These are phyloP conservation scores for Leishmania major DNA, from an alignment of 208 protist genomes.

Conservation along the genomic window DNA sequence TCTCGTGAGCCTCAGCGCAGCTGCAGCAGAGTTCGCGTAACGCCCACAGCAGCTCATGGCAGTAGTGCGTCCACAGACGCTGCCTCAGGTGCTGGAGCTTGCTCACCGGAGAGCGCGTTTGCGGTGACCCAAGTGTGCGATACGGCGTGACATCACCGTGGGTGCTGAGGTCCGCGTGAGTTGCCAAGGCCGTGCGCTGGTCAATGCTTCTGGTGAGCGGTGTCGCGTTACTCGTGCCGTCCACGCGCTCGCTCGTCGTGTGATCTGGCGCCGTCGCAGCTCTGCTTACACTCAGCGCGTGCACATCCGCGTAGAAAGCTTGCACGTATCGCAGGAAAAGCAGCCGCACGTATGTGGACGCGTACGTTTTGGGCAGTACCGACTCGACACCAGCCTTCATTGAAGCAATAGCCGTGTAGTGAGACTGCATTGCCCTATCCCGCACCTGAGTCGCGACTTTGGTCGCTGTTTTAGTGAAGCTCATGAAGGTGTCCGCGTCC, in stretches of 20 bases:
- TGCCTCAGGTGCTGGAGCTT: constrained; percentile 26
- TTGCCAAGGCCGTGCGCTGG: too few species aligned
- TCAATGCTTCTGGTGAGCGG: too few species aligned
- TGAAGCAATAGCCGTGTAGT: constrained; percentile 35
- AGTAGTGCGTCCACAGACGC: constrained; percentile 48
- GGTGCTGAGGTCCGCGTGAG: not conserved
- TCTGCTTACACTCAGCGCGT: constrained; percentile 5
- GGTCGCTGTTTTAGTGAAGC: constrained; percentile 23
- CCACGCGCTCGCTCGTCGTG: not conserved
- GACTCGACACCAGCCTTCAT: constrained; percentile 38
- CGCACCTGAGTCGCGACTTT: constrained; percentile 11
- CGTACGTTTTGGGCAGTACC: constrained; percentile 36
- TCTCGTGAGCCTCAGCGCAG: constrained; percentile 52
- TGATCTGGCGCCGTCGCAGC: not conserved
- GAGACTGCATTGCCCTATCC: constrained; percentile 23
- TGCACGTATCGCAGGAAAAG: constrained; percentile 70
- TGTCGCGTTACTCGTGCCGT: not conserved
- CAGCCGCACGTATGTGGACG: constrained; percentile 62
- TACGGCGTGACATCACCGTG: not conserved
- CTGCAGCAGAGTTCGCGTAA: constrained; percentile 59
- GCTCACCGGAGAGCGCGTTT: not conserved
- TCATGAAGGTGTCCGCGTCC: constrained; percentile 22
- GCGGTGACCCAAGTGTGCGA: constrained; percentile 12
- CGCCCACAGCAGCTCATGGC: constrained; percentile 52
- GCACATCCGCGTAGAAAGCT: constrained; percentile 44